Conservation (phyloP, 106 monocot genomes). For the Agapanthus africanus region DNA sequence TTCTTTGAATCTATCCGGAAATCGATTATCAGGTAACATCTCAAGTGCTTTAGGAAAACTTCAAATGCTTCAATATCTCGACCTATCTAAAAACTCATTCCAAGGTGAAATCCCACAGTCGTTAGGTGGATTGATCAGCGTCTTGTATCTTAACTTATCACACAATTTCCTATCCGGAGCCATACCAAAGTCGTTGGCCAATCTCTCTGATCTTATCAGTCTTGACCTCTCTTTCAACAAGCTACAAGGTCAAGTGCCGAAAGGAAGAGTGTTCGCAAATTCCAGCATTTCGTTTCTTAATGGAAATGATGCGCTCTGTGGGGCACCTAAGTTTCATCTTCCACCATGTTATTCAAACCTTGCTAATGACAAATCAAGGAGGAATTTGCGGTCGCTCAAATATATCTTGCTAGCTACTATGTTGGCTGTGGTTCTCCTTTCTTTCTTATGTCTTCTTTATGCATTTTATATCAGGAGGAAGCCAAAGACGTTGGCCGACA, state of each 20-base stretch:
- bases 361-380: background rate
- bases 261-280: slow-evolving; percentile 4
- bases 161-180: slow-evolving; percentile 8
- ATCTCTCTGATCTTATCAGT: slow-evolving; percentile 2
- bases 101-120: background rate
- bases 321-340: background rate
- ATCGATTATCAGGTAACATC: slow-evolving; percentile 14
- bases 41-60: background rate
- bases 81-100: background rate
- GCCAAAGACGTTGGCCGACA: background rate
- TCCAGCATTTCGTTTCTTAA: background rate
- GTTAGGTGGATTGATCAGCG: background rate
- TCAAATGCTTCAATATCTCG: background rate
- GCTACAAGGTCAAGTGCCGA: background rate
- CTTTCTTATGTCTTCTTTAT: background rate
- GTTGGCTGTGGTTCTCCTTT: background rate
- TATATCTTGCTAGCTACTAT: background rate
- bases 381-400: background rate
- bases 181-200: slow-evolving; percentile 14
- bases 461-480: too few relatives aligned
- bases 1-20: slow-evolving; percentile 1
- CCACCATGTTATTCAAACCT: background rate
- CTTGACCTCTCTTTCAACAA: slow-evolving; percentile 5
- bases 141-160: slow-evolving; percentile 2
- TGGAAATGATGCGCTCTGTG: slow-evolving; percentile 2